A percentile compares a stretch with the other conserved stretches of the same genome.
Conservation (phyloP, 1,139 yeast genomes). For the Pichia norvegensis region DNA sequence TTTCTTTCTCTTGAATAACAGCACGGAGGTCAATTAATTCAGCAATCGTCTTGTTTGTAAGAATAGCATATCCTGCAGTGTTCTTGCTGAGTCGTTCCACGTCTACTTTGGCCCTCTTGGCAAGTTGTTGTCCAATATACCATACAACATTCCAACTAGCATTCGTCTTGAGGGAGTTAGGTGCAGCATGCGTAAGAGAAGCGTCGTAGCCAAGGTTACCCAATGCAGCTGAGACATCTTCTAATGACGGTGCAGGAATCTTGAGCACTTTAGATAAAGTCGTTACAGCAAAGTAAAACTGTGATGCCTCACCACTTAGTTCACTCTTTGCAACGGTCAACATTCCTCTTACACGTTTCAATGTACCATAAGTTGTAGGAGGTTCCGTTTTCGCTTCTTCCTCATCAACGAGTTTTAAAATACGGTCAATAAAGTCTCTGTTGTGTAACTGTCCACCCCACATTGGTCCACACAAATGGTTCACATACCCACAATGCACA, state of each 20-base stretch:
- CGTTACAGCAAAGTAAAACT: conserved; percentile 80
- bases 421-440: conserved; percentile 52
- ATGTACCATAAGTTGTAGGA: conserved; percentile 50
- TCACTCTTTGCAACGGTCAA: conserved; percentile 73
- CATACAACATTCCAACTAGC: conserved; percentile 81
- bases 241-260: conserved; percentile 77
- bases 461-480: conserved; percentile 93
- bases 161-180: conserved; percentile 79
- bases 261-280: conserved; percentile 67
- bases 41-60: conserved; percentile 32
- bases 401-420: conserved; percentile 39
- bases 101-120: conserved; percentile 37
- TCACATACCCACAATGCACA: conserved; percentile 57
- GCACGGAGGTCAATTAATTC: conserved; percentile 23
- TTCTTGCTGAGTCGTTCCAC: conserved; percentile 38
- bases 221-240: conserved; percentile 65
- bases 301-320: conserved; percentile 34
- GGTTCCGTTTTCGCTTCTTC: conserved; percentile 31
- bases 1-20: conserved; percentile 14
- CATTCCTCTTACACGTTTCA: conserved; percentile 87
- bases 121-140: conserved; percentile 65
- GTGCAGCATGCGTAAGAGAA: conserved; percentile 82
- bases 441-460: conserved; percentile 80
- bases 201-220: conserved; percentile 77
- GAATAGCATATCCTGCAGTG: conserved; percentile 59